Base-by-base conservation (phyloP, 2,329 filamentous ascomycete genomes). In the Penicillium corylophilum region DNA sequence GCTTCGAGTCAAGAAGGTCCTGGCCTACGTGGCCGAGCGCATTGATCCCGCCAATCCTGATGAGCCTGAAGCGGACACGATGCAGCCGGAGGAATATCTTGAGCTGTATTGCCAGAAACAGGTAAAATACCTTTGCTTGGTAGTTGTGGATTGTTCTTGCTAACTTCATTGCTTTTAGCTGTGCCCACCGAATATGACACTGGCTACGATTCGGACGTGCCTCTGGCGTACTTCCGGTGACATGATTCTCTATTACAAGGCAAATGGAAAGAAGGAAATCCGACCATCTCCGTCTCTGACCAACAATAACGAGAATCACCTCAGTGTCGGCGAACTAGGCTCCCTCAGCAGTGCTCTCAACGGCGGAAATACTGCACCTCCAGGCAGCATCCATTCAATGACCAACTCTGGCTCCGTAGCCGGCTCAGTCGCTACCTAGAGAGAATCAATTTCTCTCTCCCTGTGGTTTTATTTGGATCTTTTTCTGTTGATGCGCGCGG, bases 191-290 rank as follows among this genome's bases (percentile, higher is more conserved):
- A 88, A 86, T 28, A 96, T 96, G 87, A 97, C 88, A 31, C 82
- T 99, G n/a, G 90, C 91, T 4, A 96, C 92, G 0, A 85, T 99
- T 39, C 86, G 93, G 28, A 87, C 91, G 2, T 91, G 96, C 67
- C 80, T 97, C 48, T 99, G 94, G 94, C 90, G 95, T 64, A 90
- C 89, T 39, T 90, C 90, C n/a, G 92, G 88, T 63, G 94, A 99
- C 72, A 88, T 99, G 58, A 75, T 95, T 47, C 78, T 99, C 44
- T 84, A 90, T 66, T 99, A 99, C 79, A 95, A 92, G 68, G 81
- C 88, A 46, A 99, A 96, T 63, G 92, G 91, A n/a, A 85, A 84
- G 65, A 93, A 90, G 54, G 64, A 71, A 48, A 73, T 77, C 28
- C 66, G 61, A 15, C 57, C 68, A 10, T 63, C 63, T 10, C 56